Evolutionary conservation across 2,329 filamentous ascomycete species (phyloP), one percentile per base, ranked within the genome.

Genomic region (Acarospora socialis): DNA sequence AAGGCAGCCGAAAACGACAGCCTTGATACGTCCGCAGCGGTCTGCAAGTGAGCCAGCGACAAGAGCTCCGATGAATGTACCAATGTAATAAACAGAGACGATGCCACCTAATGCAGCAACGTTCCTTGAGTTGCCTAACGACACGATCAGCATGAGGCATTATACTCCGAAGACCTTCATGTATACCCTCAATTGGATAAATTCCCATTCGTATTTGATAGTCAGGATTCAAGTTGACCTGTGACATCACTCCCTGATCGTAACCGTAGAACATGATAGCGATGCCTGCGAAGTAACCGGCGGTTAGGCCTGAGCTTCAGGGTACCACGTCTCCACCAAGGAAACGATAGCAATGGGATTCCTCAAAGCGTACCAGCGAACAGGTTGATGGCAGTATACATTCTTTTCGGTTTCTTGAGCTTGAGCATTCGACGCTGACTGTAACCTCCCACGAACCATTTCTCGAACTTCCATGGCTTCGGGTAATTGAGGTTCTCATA

Each of bases 1-100:
- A 21, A 60, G 32, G 1, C 63, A 52, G 1, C 63, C 63, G 17
- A 61, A 47, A 31, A 66, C 55, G 24, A 68, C 48, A 28, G 61
- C 62, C 34, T 61, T 64, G 42, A 65, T 66, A 18, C 66, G 62
- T n/a, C 66, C 67, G 21, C 66, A 56, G 13, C 54, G 56, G 42
- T 70, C 66, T n/a, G 61, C 67, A 13, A 61, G 46, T 57, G 39
- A 42, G 16, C 41, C 41, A 22, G 39, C 41, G 12, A 43, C 25
- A 21, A 43, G 39, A 15, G 39, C 41, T 12, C 41, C 41, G 19
- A 43, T 35, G 15, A 42, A 29, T 10, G 41, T 42, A 4, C 41
- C 41, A 13, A 26, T 35, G 15, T 43, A 43, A 25, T 43, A 43
- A n/a, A 33, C 22, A 5, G 30, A 20, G 9, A 33, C 30, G 13